Evolutionary conservation across 2,329 filamentous ascomycete genomes (phyloP).

Genomic region (Didymella segeticola): DNA sequence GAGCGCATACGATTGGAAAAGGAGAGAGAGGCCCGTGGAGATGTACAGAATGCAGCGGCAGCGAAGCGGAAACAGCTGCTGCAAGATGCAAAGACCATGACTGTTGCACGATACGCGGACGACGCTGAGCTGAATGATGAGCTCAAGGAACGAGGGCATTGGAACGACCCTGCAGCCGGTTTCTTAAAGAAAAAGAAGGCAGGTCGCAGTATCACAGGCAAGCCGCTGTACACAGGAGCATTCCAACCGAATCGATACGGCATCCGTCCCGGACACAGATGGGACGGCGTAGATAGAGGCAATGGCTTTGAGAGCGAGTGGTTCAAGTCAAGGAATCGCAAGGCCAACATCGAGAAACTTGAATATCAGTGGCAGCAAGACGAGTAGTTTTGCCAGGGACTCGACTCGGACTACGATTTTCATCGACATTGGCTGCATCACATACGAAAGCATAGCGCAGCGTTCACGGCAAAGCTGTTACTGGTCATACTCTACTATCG

Average conservation of each 20-base stretch:
- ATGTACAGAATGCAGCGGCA: slow-evolving; percentile 78
- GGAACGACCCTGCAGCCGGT: slow-evolving; percentile 92
- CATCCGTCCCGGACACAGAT: slow-evolving; percentile 88
- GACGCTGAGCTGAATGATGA: slow-evolving; percentile 87
- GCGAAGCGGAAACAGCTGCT: slow-evolving; percentile 70
- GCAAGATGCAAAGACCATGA: slow-evolving; percentile 82
- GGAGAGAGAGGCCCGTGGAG: slow-evolving; percentile 77
- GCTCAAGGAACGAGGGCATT: slow-evolving; percentile 75
- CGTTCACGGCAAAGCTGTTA: neutral
- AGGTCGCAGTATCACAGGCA: slow-evolving; percentile 58
- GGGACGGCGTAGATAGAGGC: slow-evolving; percentile 94
- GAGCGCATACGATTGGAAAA: slow-evolving; percentile 69
- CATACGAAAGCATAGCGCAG: slow-evolving; percentile 17
- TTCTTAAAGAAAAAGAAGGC: slow-evolving; percentile 68
- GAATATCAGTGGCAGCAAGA: slow-evolving; percentile 98
- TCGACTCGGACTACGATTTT: neutral
- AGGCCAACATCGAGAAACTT: slow-evolving; percentile 76
- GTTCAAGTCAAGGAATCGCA: slow-evolving; percentile 85
- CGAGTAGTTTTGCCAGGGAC: slow-evolving; percentile 64
- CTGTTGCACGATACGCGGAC: slow-evolving; percentile 79
- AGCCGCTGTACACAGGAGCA: slow-evolving; percentile 77
- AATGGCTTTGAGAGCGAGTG: slow-evolving; percentile 94
- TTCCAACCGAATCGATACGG: slow-evolving; percentile 92
- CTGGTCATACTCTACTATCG: neutral
- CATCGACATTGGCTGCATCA: neutral